These are phyloP conservation scores for Fusarium poae DNA, from an alignment of 2,329 filamentous ascomycete species.

Conservation along the genomic window DNA sequence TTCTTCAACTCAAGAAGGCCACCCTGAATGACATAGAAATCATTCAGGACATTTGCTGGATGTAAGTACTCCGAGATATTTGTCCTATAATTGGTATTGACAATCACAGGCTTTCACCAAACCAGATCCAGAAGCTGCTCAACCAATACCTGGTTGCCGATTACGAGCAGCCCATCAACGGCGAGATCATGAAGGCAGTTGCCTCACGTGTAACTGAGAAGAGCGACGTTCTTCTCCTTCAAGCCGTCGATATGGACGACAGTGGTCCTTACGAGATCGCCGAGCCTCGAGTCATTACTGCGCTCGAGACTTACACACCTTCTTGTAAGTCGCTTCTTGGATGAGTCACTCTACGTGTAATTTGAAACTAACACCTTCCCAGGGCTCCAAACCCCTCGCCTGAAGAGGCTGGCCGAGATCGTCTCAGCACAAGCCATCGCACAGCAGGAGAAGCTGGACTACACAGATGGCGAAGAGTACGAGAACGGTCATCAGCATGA, in stretches of 20 bases:
- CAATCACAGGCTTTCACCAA: conserved; percentile 83
- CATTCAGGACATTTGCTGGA: conserved; percentile 99
- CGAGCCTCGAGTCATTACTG: conserved; percentile 94
- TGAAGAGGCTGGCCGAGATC: conserved; percentile 98
- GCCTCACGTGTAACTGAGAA: conserved; percentile 97
- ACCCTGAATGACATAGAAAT: conserved; percentile 99
- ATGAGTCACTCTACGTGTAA: conserved; percentile 2
- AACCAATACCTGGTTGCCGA: conserved; percentile 99
- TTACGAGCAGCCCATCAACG: conserved; percentile 99
- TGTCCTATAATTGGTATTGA: conserved; percentile 20
- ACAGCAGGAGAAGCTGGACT: conserved; percentile 88
- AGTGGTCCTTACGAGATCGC: conserved; percentile 98
- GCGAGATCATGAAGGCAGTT: conserved; percentile 99
- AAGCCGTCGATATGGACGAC: conserved; percentile 98
- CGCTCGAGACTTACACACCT: conserved; percentile 96
- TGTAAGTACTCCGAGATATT: conserved; percentile 71
- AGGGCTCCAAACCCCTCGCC: conserved; percentile 95
- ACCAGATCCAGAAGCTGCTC: conserved; percentile 98
- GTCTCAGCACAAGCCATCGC: conserved; percentile 96
- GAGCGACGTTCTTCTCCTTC: conserved; percentile 92
- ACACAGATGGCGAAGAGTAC: conserved; percentile 59
- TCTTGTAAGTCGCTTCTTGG: conserved; percentile 77
- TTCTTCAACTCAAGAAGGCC: conserved; percentile 98
- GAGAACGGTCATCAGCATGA: conserved; percentile 61
- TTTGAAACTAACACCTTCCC: conserved; percentile 48